Evolutionary conservation across 441 rosid species (phyloP), one percentile per base, ranked within the genome.

Genomic region (Croton setiger): DNA sequence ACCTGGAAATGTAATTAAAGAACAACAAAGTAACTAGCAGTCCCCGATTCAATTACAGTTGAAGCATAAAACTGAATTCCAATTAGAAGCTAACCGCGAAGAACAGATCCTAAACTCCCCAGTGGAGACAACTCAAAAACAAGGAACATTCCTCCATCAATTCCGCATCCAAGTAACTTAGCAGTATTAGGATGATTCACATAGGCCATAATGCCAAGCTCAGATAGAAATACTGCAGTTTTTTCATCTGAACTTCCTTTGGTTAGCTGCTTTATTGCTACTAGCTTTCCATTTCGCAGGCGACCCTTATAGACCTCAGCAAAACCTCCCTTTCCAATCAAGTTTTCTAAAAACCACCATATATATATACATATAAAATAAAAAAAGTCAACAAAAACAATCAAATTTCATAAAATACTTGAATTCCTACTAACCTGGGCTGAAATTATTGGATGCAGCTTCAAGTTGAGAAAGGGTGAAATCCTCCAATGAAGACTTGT

Each of bases 151-250:
- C 91, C 97, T 65, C 92, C 86, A 1, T 91, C 98, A 63, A 85
- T 79, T 72, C 96, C 83, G 44, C 92, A 89, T 0, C 97, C 98
- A 23, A 91, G 80, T 78, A 93, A 81, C 79, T 84, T 93, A 17
- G 98, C 98, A 0, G 87, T 89, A 73, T 91, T 91, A 0, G 92
- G 96, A 78, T 93, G 98, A 72, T 91, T 78, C 36, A 93, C 80
- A 77, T 93, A 94, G 60, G 96, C 97, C 78, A 93, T 81, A 33
- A 88, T 80, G 49, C 98, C 98, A 5, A 93, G 78, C 76, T 93
- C 98, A 4, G 93, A 88, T 49, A 93, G 80, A 69, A 93, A 93
- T 53, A 77, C 78, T 1, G 85, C 37, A 27, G 87, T 87, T 58
- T 76, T 81, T 75, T 93, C 97, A 39, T 91, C 92, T 0, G 79